A percentile compares a stretch with the other conserved stretches of the same genome.
These are phyloP conservation scores for Ceratonia siliqua DNA, from an alignment of 306 rosid species.

Conservation along the genomic window DNA sequence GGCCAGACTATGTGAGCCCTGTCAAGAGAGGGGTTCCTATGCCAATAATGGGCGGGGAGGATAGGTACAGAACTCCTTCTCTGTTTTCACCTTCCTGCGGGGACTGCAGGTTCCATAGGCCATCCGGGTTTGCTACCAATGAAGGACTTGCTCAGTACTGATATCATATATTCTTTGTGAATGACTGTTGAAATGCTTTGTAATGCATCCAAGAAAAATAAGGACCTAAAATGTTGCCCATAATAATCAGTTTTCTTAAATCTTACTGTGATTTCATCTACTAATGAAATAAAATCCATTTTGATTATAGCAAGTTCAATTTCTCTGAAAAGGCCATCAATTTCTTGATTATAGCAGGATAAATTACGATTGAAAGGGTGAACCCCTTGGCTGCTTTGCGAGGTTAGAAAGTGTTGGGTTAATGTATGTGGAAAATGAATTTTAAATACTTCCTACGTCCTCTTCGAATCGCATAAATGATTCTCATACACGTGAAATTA, in stretches of 20 bases:
- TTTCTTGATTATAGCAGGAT: not conserved
- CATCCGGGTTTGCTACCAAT: conserved; percentile 25
- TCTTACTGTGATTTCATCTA: not conserved
- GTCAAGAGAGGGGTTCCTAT: conserved; percentile 69
- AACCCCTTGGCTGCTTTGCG: not conserved
- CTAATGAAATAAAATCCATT: not conserved
- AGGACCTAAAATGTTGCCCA: conserved; percentile 51
- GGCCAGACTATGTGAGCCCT: conserved; percentile 66
- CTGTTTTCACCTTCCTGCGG: conserved; percentile 55
- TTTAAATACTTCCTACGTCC: not conserved
- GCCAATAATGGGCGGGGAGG: conserved; percentile 84
- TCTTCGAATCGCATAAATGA: conserved; percentile 10
- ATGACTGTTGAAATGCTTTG: not conserved
- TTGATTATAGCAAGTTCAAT: not conserved
- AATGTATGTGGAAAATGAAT: not conserved
- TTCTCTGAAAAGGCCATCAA: not conserved
- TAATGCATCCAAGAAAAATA: conserved; percentile 33
- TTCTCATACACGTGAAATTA: not conserved
- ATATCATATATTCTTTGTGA: not conserved
- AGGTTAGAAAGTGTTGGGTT: not conserved
- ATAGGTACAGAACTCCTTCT: conserved; percentile 59
- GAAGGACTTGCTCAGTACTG: conserved; percentile 52
- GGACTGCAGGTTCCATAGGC: conserved; percentile 57
- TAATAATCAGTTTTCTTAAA: conserved; percentile 11
- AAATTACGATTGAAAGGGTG: not conserved